These are phyloP conservation scores for Sedum album DNA, from an alignment of 164 flowering plant genomes.

Conservation along the genomic window DNA sequence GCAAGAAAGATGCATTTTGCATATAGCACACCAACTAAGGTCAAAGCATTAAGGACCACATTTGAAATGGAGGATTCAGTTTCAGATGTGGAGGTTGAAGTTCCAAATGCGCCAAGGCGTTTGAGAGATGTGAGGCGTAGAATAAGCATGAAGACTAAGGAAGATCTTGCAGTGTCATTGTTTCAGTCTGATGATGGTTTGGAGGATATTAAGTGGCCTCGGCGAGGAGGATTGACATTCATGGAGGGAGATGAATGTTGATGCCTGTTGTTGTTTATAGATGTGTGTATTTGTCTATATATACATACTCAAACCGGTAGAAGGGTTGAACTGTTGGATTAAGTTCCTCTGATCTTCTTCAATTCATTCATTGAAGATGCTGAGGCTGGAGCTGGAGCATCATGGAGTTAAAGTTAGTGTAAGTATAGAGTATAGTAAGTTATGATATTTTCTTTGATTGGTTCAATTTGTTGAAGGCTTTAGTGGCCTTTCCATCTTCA, in stretches of 20 bases:
- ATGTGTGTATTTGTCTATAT: neutral
- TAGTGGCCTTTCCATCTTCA: neutral
- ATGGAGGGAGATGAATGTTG: conserved; percentile 1
- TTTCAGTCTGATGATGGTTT: neutral
- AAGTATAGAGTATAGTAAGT: neutral
- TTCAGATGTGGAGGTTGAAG: conserved; percentile 22
- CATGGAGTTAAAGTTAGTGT: neutral
- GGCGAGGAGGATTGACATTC: neutral
- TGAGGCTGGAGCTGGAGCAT: neutral
- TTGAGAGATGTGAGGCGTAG: conserved; percentile 16
- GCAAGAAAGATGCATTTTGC: too few relatives aligned
- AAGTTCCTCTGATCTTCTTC: neutral
- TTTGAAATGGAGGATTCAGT: conserved; percentile 9
- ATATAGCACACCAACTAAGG: too few relatives aligned
- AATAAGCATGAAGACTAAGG: conserved; percentile 25
- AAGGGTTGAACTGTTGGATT: too few relatives aligned
- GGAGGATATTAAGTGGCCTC: neutral
- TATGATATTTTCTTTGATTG: neutral
- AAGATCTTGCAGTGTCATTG: conserved; percentile 27
- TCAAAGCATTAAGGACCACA: conserved; percentile 15
- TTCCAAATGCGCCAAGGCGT: conserved; percentile 54
- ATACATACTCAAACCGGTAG: neutral
- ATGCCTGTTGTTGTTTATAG: neutral
- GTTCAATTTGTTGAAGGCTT: neutral
- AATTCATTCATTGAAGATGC: conserved; percentile 6